Conservation (phyloP, 2,329 filamentous ascomycete genomes). For the Monosporascus cannonballus region DNA sequence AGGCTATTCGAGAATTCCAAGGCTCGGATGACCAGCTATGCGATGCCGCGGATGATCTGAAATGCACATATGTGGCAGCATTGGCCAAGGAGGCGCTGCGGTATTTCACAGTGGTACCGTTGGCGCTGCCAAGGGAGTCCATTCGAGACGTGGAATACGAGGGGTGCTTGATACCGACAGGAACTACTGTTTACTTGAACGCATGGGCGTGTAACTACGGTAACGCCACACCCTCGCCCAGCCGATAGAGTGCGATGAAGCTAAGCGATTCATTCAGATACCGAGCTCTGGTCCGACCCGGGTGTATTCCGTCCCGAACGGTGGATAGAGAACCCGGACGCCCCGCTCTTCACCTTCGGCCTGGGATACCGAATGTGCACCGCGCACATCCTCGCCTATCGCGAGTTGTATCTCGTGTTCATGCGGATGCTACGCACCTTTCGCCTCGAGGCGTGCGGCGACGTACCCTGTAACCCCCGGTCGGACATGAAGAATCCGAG, state of each 20-base stretch:
- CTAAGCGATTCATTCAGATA: slow-evolving; percentile 9
- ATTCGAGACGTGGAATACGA: slow-evolving; percentile 69
- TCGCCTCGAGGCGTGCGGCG: slow-evolving; percentile 12
- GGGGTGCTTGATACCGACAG: slow-evolving; percentile 61
- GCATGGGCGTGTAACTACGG: slow-evolving; percentile 23
- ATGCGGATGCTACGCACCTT: slow-evolving; percentile 23
- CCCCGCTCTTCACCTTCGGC: slow-evolving; percentile 20
- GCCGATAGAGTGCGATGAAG: neutral
- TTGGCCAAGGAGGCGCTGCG: slow-evolving; percentile 73
- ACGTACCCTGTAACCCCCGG: slow-evolving; percentile 19
- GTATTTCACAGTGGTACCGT: slow-evolving; percentile 74
- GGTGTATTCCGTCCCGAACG: slow-evolving; percentile 19
- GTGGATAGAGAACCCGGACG: slow-evolving; percentile 20
- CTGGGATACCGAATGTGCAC: slow-evolving; percentile 24
- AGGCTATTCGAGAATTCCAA: slow-evolving; percentile 48
- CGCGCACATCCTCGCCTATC: slow-evolving; percentile 20
- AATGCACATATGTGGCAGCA: slow-evolving; percentile 69
- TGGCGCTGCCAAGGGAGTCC: slow-evolving; percentile 66
- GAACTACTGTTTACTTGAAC: slow-evolving; percentile 73
- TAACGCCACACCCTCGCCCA: slow-evolving; percentile 1
- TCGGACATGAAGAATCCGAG: slow-evolving; percentile 21
- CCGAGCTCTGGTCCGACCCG: slow-evolving; percentile 19
- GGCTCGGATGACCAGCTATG: slow-evolving; percentile 57
- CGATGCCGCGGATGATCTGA: slow-evolving; percentile 69
- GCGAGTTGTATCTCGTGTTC: slow-evolving; percentile 24